These are phyloP conservation scores for Ilex aquifolium DNA, from an alignment of 257 asterid genomes.

Conservation along the genomic window DNA sequence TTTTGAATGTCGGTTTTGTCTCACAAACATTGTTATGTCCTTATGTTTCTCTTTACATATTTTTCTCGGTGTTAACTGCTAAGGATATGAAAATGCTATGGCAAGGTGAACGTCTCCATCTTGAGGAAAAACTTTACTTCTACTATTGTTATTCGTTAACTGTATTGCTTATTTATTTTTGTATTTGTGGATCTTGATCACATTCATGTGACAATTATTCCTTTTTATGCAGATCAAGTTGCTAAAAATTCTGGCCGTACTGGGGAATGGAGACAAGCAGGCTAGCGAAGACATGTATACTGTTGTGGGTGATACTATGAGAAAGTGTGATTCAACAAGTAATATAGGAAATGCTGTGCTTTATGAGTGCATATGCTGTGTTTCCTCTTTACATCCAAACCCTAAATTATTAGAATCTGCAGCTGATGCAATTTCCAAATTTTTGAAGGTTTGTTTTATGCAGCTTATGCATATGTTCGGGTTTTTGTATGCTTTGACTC, in stretches of 20 bases:
- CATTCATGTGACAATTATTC: not conserved
- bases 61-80: too few species aligned
- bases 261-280: conserved; percentile 86
- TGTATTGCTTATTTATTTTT: not conserved
- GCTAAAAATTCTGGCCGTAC: conserved; percentile 67
- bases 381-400: conserved; percentile 78
- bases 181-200: not conserved
- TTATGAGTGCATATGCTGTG: conserved; percentile 89
- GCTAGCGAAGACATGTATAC: conserved; percentile 97
- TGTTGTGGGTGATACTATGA: conserved; percentile 76
- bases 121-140: not conserved
- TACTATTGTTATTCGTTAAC: not conserved
- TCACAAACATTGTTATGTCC: too few species aligned
- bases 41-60: too few species aligned
- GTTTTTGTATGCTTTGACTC: conserved; percentile 4
- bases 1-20: too few species aligned
- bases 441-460: conserved; percentile 60
- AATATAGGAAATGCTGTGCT: conserved; percentile 92
- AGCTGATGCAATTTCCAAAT: conserved; percentile 82
- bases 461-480: conserved; percentile 11
- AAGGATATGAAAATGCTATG: too few species aligned
- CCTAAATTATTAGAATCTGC: conserved; percentile 86
- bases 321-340: conserved; percentile 75
- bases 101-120: not conserved
- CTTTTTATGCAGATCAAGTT: conserved; percentile 65